Evolutionary conservation across 129 eudicot genomes (phyloP).

Genomic region (Pittosporum tobira): DNA sequence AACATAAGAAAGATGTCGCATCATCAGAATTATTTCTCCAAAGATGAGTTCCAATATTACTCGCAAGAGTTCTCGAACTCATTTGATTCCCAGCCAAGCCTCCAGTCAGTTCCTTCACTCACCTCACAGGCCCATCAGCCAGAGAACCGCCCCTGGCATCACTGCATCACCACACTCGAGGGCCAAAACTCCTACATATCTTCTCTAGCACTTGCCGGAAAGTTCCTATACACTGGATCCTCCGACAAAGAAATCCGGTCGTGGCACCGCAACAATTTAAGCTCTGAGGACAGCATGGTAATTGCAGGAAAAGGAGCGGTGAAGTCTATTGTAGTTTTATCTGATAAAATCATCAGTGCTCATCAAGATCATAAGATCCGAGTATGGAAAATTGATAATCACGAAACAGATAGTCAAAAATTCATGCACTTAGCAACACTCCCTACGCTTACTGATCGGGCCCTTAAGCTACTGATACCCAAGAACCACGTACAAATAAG

Average conservation of each 20-base stretch:
- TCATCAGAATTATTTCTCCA: conserved; percentile 28
- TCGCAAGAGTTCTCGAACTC: conserved; percentile 31
- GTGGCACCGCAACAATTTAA: conserved; percentile 33
- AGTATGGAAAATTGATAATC: conserved; percentile 54
- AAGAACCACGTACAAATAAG: conserved; percentile 56
- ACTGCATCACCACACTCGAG: conserved; percentile 48
- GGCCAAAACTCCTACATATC: conserved; percentile 55
- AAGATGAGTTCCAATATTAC: conserved; percentile 24
- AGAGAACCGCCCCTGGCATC: conserved; percentile 24
- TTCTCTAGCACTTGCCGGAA: conserved; percentile 46
- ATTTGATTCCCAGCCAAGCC: conserved; percentile 23
- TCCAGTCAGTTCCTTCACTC: conserved; percentile 24
- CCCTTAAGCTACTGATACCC: conserved; percentile 28
- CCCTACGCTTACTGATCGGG: conserved; percentile 66
- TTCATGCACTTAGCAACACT: conserved; percentile 37
- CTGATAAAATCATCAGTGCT: conserved; percentile 51
- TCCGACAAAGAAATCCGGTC: conserved; percentile 51
- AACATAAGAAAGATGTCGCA: conserved; percentile 28
- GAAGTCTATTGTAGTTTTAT: conserved; percentile 40
- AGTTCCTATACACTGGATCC: conserved; percentile 55
- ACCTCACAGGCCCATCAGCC: conserved; percentile 18
- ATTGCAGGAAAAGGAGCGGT: conserved; percentile 45
- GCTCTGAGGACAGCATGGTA: conserved; percentile 21
- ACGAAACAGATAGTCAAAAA: conserved; percentile 1
- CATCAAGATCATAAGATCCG: conserved; percentile 76